Percentiles rank a stretch among this genome's conserved stretches.
Conservation (phyloP, 2,329 filamentous ascomycete species). For the Colletotrichum theobromicola region DNA sequence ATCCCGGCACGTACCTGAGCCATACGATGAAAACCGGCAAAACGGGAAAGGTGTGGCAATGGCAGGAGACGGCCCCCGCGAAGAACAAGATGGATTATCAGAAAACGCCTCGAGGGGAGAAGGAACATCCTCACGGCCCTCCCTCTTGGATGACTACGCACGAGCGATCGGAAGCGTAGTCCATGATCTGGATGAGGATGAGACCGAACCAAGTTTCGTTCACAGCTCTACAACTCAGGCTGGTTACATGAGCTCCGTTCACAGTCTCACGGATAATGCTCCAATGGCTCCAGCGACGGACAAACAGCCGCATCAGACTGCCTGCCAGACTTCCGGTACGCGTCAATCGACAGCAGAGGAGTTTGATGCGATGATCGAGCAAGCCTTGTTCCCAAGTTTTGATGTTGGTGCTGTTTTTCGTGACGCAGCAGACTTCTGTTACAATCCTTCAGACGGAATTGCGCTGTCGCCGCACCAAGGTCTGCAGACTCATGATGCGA, state of each 20-base stretch:
- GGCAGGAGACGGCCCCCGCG: not conserved
- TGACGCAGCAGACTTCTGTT: not conserved
- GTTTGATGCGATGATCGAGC: not conserved
- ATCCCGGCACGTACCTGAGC: not conserved
- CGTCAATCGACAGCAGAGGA: not conserved
- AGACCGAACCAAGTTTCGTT: accelerated
- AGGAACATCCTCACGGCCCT: not conserved
- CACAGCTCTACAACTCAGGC: not conserved
- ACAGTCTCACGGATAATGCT: too few species aligned
- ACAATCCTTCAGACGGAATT: not conserved
- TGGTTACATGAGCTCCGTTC: too few species aligned
- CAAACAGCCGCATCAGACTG: not conserved
- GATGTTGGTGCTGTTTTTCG: not conserved
- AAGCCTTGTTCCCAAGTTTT: not conserved
- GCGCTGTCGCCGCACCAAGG: not conserved
- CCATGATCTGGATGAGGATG: not conserved
- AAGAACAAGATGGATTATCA: not conserved
- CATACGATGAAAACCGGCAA: not conserved
- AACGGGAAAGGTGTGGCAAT: not conserved
- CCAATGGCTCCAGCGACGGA: too few species aligned
- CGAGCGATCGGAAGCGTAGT: not conserved
- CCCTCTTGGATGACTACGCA: not conserved
- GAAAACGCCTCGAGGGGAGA: not conserved
- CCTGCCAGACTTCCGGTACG: not conserved
- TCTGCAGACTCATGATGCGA: not conserved